Conservation (phyloP, 352 stramenopile genomes). For the Phytophthora citricola region DNA sequence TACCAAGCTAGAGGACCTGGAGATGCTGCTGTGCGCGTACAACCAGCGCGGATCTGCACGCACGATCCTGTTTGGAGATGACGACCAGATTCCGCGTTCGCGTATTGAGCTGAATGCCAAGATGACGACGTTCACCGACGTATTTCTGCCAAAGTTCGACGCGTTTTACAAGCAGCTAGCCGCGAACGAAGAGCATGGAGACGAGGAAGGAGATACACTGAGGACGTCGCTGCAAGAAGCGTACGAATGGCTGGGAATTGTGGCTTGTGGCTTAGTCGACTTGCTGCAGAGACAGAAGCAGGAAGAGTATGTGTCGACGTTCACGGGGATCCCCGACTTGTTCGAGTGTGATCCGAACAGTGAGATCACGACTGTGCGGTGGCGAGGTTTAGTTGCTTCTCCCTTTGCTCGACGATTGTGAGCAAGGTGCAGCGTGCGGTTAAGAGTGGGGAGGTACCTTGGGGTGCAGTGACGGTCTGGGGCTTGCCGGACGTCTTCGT, state of each 20-base stretch:
- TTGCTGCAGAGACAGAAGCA: slow-evolving; percentile 57
- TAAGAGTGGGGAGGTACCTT: slow-evolving; percentile 56
- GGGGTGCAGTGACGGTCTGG: slow-evolving; percentile 81
- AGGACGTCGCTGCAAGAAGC: slow-evolving; percentile 51
- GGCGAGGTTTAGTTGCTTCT: slow-evolving; percentile 72
- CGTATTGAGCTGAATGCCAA: slow-evolving; percentile 70
- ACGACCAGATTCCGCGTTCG: slow-evolving; percentile 62
- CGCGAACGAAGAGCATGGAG: slow-evolving; percentile 1
- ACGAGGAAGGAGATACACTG: slow-evolving; percentile 33
- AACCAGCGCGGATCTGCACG: slow-evolving; percentile 65
- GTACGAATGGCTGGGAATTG: slow-evolving; percentile 82
- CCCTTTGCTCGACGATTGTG: slow-evolving; percentile 56
- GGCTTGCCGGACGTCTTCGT: slow-evolving; percentile 77
- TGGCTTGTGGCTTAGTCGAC: slow-evolving; percentile 65
- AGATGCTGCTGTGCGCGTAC: slow-evolving; percentile 81
- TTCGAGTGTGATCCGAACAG: slow-evolving; percentile 44
- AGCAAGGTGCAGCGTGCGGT: slow-evolving; percentile 61
- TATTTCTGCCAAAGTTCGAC: slow-evolving; percentile 69
- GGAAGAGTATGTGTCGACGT: slow-evolving; percentile 86
- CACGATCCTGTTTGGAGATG: slow-evolving; percentile 78
- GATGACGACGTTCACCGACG: slow-evolving; percentile 45
- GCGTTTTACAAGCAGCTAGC: slow-evolving; percentile 41
- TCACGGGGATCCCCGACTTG: slow-evolving; percentile 48
- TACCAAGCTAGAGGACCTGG: slow-evolving; percentile 57
- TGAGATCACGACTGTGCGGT: slow-evolving; percentile 65